Conservation (phyloP, 306 rosid genomes). For the Acacia acuminata region DNA sequence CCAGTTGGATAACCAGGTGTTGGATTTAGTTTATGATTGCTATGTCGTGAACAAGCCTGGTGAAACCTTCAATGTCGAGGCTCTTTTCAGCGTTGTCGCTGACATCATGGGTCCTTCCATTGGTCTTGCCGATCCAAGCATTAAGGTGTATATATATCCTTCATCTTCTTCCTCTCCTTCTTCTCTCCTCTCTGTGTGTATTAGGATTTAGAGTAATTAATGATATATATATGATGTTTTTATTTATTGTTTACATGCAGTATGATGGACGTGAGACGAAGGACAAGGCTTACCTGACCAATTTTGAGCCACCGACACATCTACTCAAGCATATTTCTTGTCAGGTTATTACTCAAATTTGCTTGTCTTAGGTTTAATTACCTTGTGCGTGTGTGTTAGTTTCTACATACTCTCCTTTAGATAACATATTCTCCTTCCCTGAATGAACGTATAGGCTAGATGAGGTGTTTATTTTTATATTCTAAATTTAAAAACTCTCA, state of each 20-base stretch:
- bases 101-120: conserved; percentile 43
- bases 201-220: not conserved
- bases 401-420: not conserved
- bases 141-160: conserved; percentile 5
- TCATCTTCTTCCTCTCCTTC: not conserved
- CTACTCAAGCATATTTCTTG: conserved; percentile 39
- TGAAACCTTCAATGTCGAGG: conserved; percentile 42
- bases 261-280: conserved; percentile 14
- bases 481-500: no score
- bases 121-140: conserved; percentile 24
- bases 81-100: conserved; percentile 41
- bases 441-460: no score
- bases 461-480: no score
- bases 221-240: not conserved
- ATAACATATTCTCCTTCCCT: no score
- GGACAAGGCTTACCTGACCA: conserved; percentile 28
- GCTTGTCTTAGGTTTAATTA: not conserved
- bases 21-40: not conserved
- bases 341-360: conserved; percentile 26
- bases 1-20: not conserved
- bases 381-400: not conserved
- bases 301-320: conserved; percentile 41
- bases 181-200: no score
- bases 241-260: conserved; percentile 8
- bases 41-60: conserved; percentile 36